Evolutionary conservation across 2,329 filamentous ascomycete genomes (phyloP).

Genomic region (Bipolaris sorokiniana): DNA sequence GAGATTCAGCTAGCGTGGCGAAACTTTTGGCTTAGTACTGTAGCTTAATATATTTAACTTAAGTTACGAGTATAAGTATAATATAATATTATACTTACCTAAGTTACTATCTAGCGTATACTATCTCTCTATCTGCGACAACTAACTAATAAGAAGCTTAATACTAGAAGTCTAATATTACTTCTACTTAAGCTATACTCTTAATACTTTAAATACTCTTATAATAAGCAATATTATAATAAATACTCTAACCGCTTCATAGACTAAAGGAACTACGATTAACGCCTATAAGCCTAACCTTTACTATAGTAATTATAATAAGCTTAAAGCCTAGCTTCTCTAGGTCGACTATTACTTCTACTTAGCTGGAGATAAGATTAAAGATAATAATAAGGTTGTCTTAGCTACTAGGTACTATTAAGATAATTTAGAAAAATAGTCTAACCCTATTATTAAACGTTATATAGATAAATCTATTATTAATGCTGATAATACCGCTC

Average conservation of each 20-base stretch:
- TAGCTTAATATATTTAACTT: not conserved
- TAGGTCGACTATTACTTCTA: not conserved
- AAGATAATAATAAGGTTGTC: not conserved
- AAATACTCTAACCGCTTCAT: not conserved
- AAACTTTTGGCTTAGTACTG: not conserved
- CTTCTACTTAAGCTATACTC: not conserved
- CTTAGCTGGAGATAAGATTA: not conserved
- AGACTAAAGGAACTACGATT: not conserved
- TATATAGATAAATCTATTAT: not conserved
- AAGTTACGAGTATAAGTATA: too few relatives aligned
- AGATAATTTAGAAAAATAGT: too few relatives aligned
- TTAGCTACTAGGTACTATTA: not conserved
- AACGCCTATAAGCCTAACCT: not conserved
- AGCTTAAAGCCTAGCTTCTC: too few relatives aligned
- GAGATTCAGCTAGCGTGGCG: not conserved
- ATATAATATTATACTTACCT: too few relatives aligned
- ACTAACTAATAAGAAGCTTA: too few relatives aligned
- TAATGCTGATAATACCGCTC: not conserved
- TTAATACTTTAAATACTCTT: slow-evolving; percentile 1
- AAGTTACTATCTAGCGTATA: too few relatives aligned
- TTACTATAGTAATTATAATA: not conserved
- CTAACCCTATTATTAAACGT: not conserved
- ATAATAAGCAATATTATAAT: not conserved
- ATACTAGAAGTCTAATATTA: too few relatives aligned
- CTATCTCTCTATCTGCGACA: too few relatives aligned